Evolutionary conservation across 2,329 filamentous ascomycete species (phyloP), one percentile per base, ranked within the genome.

Genomic region (Claviceps sp.): DNA sequence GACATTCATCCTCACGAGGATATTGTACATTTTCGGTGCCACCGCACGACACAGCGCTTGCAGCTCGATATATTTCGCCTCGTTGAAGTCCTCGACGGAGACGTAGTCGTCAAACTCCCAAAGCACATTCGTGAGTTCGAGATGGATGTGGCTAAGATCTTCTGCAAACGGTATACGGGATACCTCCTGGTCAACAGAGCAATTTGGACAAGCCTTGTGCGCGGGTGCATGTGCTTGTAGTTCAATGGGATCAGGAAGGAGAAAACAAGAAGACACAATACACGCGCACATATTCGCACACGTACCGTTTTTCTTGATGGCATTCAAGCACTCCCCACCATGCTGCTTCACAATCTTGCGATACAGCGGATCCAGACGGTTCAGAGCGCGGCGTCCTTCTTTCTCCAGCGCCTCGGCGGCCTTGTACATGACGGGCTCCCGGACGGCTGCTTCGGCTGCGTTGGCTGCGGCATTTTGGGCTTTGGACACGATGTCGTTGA

Each of bases 41-140:
- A 72, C 68, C 46, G 69, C 71, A 50, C 75, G 70, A n/a, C 74
- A 76, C 2, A 71, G 58, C 37, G 68, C 67, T 57, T 74, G 72
- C 2, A 79, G 64, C 54, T 74, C 68, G 23, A 65, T 60, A 51
- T 73, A 80, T 54, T 73, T 75, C 22, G 66, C 67, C 29, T 65
- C 61, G 20, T 79, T 72, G 54, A 79, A 80, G 26, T 66, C 67
- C 40, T 75, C 71, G 9, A 64, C 57, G 47, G 75, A 72, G 55
- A 73, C 61, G 56, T 68, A 78, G 52, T 79, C 76, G 53, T 80
- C 77, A 57, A 80, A 79, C 49, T 75, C 76, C 70, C 76, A 80
- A 7, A 79, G 62, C 22, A 77, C 58, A 44, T 75, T 70, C 51
- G 69, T 73, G 37, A 80, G 64, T 50, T 73, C 68, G 23, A 67